Evolutionary conservation across 495 filamentous ascomycete species (phyloP).

Genomic region (Hypoxylon intermedium): DNA sequence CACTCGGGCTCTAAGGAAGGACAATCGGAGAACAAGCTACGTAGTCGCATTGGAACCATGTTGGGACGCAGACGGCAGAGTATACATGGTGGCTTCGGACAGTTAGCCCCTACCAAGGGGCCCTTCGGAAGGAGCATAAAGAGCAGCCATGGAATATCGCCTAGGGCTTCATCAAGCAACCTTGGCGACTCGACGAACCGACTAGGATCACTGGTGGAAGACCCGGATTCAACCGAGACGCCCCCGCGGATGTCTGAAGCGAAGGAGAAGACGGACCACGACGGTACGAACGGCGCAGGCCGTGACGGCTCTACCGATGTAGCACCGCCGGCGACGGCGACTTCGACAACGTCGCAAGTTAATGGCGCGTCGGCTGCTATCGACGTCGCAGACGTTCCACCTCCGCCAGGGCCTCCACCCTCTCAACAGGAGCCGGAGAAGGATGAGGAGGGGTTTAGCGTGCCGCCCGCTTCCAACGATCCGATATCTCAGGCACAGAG

Average conservation of each 20-base stretch:
- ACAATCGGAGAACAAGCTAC: conserved; percentile 59
- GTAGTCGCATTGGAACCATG: conserved; percentile 81
- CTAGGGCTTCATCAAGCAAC: conserved; percentile 61
- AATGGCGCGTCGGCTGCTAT: conserved; percentile 47
- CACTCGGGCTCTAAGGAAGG: conserved; percentile 61
- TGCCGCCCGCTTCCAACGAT: too few species aligned
- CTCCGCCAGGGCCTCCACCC: conserved; percentile 56
- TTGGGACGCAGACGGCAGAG: conserved; percentile 70
- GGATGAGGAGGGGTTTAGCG: conserved; percentile 46
- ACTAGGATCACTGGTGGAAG: conserved; percentile 59
- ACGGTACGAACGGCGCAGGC: conserved; percentile 53
- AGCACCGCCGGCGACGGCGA: conserved; percentile 30
- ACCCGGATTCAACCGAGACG: conserved; percentile 45
- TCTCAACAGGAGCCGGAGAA: conserved; percentile 54
- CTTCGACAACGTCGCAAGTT: conserved; percentile 42
- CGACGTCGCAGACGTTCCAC: conserved; percentile 54
- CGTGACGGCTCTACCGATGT: conserved; percentile 41
- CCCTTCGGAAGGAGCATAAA: conserved; percentile 61
- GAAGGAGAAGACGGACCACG: conserved; percentile 47
- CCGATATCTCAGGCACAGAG: too few species aligned
- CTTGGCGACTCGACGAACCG: conserved; percentile 60
- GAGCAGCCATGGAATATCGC: conserved; percentile 60
- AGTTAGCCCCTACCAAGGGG: conserved; percentile 53
- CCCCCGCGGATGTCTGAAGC: conserved; percentile 41
- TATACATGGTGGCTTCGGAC: conserved; percentile 60